phyloP scores from a whole-genome alignment of 1,139 yeast species.

The Pichia cactophila region DNA sequence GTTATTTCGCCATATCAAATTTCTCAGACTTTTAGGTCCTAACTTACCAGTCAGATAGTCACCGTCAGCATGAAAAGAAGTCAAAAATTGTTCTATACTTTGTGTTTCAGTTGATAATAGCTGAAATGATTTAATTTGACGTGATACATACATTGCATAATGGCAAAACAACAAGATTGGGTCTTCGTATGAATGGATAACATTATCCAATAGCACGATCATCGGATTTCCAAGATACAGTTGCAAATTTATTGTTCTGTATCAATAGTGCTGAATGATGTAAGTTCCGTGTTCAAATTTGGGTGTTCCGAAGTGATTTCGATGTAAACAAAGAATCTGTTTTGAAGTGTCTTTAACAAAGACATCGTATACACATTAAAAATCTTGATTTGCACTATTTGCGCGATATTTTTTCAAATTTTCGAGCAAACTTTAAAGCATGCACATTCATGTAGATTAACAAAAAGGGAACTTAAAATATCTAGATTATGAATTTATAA shows the following conservation, averaged over 20 bases:
- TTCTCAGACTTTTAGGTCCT: conserved; percentile 16
- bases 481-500: not conserved
- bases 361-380: no score
- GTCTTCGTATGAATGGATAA: conserved; percentile 13
- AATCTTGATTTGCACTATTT: no score
- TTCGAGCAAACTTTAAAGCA: no score
- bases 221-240: conserved; percentile 1
- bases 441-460: no score
- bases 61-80: conserved; percentile 13
- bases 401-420: no score
- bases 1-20: conserved; percentile 7
- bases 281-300: no score
- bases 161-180: conserved; percentile 13
- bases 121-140: conserved; percentile 7
- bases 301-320: no score
- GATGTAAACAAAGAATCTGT: no score
- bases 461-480: no score
- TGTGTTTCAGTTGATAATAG: conserved; percentile 11
- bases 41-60: conserved; percentile 21
- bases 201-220: conserved; percentile 18
- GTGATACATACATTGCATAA: conserved; percentile 12
- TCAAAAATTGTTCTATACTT: conserved; percentile 15
- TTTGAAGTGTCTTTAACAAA: no score
- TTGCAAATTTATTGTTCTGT: no score
- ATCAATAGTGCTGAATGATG: no score